Evolutionary conservation across 2,329 filamentous ascomycete species (phyloP).

Genomic region (Aspergillus proliferans): DNA sequence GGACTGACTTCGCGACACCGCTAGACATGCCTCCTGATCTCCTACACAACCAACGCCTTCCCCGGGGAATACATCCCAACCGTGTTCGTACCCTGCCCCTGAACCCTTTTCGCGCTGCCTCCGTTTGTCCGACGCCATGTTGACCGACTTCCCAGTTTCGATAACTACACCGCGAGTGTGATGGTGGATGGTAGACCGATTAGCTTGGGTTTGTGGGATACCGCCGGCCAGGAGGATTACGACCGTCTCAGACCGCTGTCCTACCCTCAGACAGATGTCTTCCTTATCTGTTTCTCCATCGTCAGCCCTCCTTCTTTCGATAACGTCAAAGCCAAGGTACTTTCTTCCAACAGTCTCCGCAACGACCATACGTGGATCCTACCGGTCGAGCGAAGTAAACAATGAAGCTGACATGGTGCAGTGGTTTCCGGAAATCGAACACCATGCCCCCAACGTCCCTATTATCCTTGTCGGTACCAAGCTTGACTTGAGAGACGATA

Average conservation of each 20-base stretch:
- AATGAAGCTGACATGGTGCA: conserved; percentile 31
- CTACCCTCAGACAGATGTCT: conserved; percentile 97
- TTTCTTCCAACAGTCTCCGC: conserved; percentile 17
- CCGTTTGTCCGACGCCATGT: conserved; percentile 6
- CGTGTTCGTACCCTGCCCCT: conserved; percentile 48
- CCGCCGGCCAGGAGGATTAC: conserved; percentile 97
- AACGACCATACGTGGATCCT: neutral
- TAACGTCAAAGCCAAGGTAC: conserved; percentile 97
- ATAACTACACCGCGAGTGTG: conserved; percentile 98
- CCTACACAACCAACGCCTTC: conserved; percentile 98
- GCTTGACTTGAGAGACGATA: conserved; percentile 88
- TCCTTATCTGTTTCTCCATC: conserved; percentile 97
- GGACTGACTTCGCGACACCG: neutral
- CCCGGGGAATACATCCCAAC: conserved; percentile 99
- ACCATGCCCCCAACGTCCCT: conserved; percentile 89
- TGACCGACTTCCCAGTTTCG: conserved; percentile 59
- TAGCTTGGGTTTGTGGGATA: conserved; percentile 96
- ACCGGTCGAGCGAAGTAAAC: neutral
- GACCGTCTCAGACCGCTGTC: conserved; percentile 89
- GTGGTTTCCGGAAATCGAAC: conserved; percentile 98
- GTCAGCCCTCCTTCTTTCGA: conserved; percentile 97
- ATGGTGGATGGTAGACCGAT: conserved; percentile 99
- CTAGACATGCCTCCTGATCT: conserved; percentile 97
- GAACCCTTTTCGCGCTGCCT: conserved; percentile 3
- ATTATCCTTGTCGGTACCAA: conserved; percentile 98